These are phyloP conservation scores for Lachnum nothofagi DNA, from an alignment of 2,329 filamentous ascomycete species.

Conservation along the genomic window DNA sequence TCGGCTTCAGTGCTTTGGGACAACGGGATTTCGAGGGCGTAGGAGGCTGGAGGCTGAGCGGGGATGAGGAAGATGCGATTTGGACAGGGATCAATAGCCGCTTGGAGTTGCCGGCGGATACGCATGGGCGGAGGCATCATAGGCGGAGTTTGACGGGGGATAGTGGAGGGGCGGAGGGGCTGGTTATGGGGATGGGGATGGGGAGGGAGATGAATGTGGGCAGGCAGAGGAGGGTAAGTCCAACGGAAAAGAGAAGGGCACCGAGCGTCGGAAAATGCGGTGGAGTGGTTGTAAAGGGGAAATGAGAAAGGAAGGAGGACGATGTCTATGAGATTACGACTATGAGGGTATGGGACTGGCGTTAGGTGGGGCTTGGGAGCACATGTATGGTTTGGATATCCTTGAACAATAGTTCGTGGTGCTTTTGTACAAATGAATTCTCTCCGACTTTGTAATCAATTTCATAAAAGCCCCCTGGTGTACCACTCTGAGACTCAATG, in stretches of 20 bases:
- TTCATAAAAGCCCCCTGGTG: background rate
- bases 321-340: conserved; percentile 7
- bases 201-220: conserved; percentile 19
- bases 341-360: background rate
- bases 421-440: background rate
- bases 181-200: conserved; percentile 32
- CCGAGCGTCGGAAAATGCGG: conserved; percentile 20
- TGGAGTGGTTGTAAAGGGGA: conserved; percentile 23
- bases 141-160: conserved; percentile 41
- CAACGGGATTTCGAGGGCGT: conserved; percentile 56
- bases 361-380: conserved; percentile 3
- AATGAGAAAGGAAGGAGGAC: conserved; percentile 25
- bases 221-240: conserved; percentile 1
- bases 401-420: background rate
- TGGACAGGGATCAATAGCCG: conserved; percentile 52
- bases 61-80: conserved; percentile 35
- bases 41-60: conserved; percentile 52
- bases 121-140: conserved; percentile 36
- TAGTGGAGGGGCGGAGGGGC: conserved; percentile 45
- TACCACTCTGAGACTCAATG: background rate
- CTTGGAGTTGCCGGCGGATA: conserved; percentile 45
- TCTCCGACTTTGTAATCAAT: conserved; percentile 1
- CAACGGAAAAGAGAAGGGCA: conserved; percentile 13
- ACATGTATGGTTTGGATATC: background rate
- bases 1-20: too few relatives aligned